Conservation (phyloP, 371 early-diverging fungal species). For the Smittium culicis region DNA sequence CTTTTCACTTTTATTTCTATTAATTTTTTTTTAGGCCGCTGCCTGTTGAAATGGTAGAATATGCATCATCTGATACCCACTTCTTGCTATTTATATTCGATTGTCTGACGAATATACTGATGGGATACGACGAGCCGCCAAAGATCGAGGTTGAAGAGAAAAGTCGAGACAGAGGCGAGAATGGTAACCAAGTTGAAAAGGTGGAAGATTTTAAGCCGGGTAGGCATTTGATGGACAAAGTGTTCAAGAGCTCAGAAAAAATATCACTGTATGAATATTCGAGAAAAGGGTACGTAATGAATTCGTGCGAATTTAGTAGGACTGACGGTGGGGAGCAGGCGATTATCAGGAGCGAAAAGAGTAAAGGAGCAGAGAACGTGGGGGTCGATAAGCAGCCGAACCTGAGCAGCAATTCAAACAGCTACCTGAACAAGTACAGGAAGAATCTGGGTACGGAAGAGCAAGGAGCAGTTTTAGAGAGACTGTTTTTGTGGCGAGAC, state of each 20-base stretch:
- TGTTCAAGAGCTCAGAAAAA: constrained; percentile 50
- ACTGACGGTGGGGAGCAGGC: too few relatives aligned
- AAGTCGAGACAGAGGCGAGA: constrained; percentile 16
- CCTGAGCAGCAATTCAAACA: not conserved
- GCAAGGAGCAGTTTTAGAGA: constrained; percentile 58
- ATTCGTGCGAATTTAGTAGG: constrained; percentile 36
- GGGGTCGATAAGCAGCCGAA: not conserved
- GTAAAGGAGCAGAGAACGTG: not conserved
- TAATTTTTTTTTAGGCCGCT: constrained; percentile 47
- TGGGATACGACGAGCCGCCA: constrained; percentile 18
- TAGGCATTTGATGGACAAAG: constrained; percentile 47
- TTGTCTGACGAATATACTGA: constrained; percentile 67
- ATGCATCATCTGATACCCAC: constrained; percentile 94
- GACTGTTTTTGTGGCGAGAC: constrained; percentile 53
- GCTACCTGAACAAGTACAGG: constrained; percentile 49
- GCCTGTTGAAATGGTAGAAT: constrained; percentile 75
- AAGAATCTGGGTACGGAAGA: constrained; percentile 19
- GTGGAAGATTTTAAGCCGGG: constrained; percentile 36
- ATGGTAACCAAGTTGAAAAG: constrained; percentile 11
- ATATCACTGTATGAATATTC: constrained; percentile 50
- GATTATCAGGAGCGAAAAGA: constrained; percentile 85
- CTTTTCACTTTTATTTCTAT: constrained; percentile 6
- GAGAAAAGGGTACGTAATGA: constrained; percentile 66
- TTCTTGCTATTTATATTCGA: constrained; percentile 89
- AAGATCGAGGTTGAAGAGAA: not conserved